Conservation (phyloP, 805 yeast genomes). For the Hagleromyces aurorensis region DNA sequence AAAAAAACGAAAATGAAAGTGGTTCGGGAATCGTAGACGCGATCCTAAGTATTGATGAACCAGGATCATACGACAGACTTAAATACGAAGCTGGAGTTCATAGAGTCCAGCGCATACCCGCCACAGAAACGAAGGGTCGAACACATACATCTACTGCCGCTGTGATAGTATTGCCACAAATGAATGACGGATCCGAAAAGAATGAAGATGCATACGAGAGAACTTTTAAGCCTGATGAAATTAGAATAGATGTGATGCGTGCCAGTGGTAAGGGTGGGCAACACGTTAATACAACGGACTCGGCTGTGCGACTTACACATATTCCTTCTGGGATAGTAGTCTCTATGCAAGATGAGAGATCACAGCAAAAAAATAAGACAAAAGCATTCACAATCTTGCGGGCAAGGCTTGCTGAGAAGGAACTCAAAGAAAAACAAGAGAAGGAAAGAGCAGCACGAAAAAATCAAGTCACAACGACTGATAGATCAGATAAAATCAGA, state of each 20-base stretch:
- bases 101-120: conserved; percentile 89
- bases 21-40: conserved; percentile 73
- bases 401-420: conserved; percentile 77
- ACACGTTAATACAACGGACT: conserved; percentile 94
- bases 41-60: conserved; percentile 60
- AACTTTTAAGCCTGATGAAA: conserved; percentile 76
- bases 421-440: conserved; percentile 53
- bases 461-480: conserved; percentile 82
- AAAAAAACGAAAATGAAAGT: conserved; percentile 46
- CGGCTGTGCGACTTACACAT: conserved; percentile 91
- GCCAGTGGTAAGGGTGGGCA: conserved; percentile 98
- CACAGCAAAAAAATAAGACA: conserved; percentile 91
- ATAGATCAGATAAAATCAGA: conserved; percentile 85
- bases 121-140: conserved; percentile 88
- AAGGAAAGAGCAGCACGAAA: conserved; percentile 61
- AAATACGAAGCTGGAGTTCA: conserved; percentile 93
- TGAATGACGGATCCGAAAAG: conserved; percentile 47
- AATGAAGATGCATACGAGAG: conserved; percentile 50
- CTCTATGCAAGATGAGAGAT: conserved; percentile 87
- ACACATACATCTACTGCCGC: conserved; percentile 96
- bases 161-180: conserved; percentile 83
- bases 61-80: conserved; percentile 66
- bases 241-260: conserved; percentile 93
- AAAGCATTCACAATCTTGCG: conserved; percentile 79
- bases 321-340: conserved; percentile 86